Evolutionary conservation across 768 basidiomycete species (phyloP), one percentile per base, ranked within the genome.

Genomic region (Paxillus rubicundulus): DNA sequence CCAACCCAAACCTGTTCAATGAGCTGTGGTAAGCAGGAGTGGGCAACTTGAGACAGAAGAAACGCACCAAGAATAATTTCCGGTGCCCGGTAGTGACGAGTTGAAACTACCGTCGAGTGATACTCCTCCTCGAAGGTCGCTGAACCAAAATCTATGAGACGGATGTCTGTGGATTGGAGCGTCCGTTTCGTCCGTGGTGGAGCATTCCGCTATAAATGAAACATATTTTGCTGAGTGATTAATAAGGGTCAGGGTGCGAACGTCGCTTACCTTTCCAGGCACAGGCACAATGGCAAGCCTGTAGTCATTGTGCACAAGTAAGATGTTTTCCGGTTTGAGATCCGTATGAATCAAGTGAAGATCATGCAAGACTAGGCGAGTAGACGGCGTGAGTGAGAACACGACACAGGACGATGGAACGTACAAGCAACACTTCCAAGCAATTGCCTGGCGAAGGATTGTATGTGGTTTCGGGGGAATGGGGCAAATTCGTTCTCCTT

Each of bases 41-140:
- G 47, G 63, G 54, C 45, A 49, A 40, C 27, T 39, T 52, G 38
- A 27, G 32, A 57, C 34, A 49, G 37, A 39, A 47, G 43, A 45
- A n/a, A 72, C 83, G 56, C 56, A 96, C 96, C 93, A 48, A 98
- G 81, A 55, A 99, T 99, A 69, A 99, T 98, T 76, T 99, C 97
- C 4, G 97, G 97, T 10, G 97, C 97, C 55, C 97, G 89, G 64
- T 99, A 99, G 73, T 99, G 97, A 49, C 97, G 85, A 12, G 97
- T 99, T 33, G 89, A 96, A 48, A 99, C 97, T 21, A 99, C 97
- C 2, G 90, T 92, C 1, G 96, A 98, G 69, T 99, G 97, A 69
- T 98, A 98, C 70, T 99, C 97, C 62, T 90, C 83, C 65, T 98
- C 91, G 61, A 98, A 98, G 2, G 97, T 99, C 2, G 97, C 97